Evolutionary conservation across 129 eudicot species (phyloP), one percentile per base, ranked within the genome.

Genomic region (Glebionis coronaria): DNA sequence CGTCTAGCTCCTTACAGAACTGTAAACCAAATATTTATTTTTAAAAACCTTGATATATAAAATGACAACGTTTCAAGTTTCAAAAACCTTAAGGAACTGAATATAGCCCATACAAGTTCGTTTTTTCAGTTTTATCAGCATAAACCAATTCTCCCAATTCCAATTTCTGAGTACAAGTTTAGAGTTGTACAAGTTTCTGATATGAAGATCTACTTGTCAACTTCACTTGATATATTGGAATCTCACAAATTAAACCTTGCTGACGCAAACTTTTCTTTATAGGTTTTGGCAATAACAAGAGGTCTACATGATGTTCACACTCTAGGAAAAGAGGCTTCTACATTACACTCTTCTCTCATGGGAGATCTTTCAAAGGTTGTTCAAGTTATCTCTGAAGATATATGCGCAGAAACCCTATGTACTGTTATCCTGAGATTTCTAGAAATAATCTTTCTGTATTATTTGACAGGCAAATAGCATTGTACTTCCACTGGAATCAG

Each of bases 221-320:
- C 19, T 46, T 59, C 21, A 28, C 49, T 27, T 70, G 35, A 51
- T 72, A 51, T 72, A 64, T 65, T 35, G 72, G 65, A 73, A 52
- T 44, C 10, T 63, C 31, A 44, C 40, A 44, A 44, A 45, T 74
- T 42, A 45, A 57, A 56, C 67, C 60, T 44, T 56, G 63, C 15
- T 73, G 65, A 65, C 28, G 46, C 52, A 29, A 12, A 56, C 9
- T 65, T 27, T 57, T 16, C 44, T 69, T 44, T 75, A 42, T 77
- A 93, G 99, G 95, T 93, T 60, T 77, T 93, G 85, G 92, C 99
- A 42, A 89, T 93, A 79, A 84, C 95, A 45, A 86, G 86, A 80
- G 98, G 85, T 62, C 73, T 89, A 61, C 95, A 80, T 59, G 99
- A 93, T 73, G 90, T 93, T 75, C 95, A 88, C 81, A 89, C 83